Conservation (phyloP, 1,139 yeast genomes). For the Kodamaea fungicola region DNA sequence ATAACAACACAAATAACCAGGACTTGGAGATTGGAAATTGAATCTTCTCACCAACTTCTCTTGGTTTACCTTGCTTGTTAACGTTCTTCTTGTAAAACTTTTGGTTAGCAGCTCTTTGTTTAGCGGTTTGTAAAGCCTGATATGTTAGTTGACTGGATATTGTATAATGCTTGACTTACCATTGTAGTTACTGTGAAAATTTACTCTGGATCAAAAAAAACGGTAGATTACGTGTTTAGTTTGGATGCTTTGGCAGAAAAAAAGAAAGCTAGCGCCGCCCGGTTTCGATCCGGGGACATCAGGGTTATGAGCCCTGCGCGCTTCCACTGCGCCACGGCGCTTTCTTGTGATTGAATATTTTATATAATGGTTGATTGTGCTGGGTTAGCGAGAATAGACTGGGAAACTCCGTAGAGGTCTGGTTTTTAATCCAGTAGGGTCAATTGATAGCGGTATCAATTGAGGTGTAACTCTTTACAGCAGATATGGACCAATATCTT, state of each 20-base stretch:
- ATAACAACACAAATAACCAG: constrained; percentile 62
- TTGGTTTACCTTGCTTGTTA: constrained; percentile 64
- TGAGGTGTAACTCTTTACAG: too few species aligned
- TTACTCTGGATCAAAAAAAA: not conserved
- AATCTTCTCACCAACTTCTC: constrained; percentile 31
- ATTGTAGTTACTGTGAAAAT: constrained; percentile 1
- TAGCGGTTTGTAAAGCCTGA: constrained; percentile 67
- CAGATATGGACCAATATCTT: too few species aligned
- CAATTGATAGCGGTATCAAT: too few species aligned
- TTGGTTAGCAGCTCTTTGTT: constrained; percentile 80
- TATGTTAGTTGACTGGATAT: constrained; percentile 7
- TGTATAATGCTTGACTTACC: constrained; percentile 1
- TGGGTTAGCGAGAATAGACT: too few species aligned
- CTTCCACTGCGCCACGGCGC: constrained; percentile 99
- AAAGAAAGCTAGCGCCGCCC: constrained; percentile 73
- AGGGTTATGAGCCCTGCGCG: constrained; percentile 99
- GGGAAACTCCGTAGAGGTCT: too few species aligned
- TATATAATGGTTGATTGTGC: too few species aligned
- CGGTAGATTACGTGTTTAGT: constrained; percentile 1
- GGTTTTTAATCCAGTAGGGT: too few species aligned
- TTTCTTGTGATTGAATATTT: too few species aligned
- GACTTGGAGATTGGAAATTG: constrained; percentile 51
- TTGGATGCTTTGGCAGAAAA: too few species aligned
- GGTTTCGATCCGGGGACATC: constrained; percentile 99
- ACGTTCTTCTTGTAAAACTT: constrained; percentile 75